Evolutionary conservation across 169 alveolate genomes (phyloP).

Genomic region (Babesia bovis): DNA sequence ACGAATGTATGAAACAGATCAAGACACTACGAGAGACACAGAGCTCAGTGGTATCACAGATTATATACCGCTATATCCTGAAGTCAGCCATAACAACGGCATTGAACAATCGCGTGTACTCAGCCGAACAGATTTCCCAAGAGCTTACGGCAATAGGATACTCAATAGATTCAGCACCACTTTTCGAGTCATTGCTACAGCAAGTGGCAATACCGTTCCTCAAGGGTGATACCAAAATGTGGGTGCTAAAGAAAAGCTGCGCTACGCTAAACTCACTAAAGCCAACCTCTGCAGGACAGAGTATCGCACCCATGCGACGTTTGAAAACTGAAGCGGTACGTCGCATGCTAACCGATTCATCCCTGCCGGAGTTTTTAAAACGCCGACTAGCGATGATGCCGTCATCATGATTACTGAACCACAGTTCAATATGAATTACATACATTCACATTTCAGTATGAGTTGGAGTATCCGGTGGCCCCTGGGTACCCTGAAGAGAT

Average conservation of each 20-base stretch:
- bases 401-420: neutral
- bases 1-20: constrained; percentile 40
- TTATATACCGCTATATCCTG: constrained; percentile 34
- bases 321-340: constrained; percentile 17
- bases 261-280: constrained; percentile 18
- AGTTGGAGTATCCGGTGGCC: neutral
- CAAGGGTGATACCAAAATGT: constrained; percentile 19
- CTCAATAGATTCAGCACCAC: constrained; percentile 27
- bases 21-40: constrained; percentile 27
- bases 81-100: constrained; percentile 28
- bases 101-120: constrained; percentile 32
- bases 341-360: constrained; percentile 4
- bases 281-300: constrained; percentile 1
- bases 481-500: neutral
- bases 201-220: constrained; percentile 56
- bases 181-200: constrained; percentile 28
- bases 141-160: constrained; percentile 40
- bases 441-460: constrained; percentile 24
- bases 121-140: constrained; percentile 40
- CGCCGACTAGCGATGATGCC: constrained; percentile 23
- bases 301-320: neutral
- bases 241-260: constrained; percentile 40
- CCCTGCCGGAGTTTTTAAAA: constrained; percentile 33
- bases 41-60: constrained; percentile 36
- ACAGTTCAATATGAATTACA: neutral